Conservation (phyloP, 305 asterid species). For the Plantago coronopus region DNA sequence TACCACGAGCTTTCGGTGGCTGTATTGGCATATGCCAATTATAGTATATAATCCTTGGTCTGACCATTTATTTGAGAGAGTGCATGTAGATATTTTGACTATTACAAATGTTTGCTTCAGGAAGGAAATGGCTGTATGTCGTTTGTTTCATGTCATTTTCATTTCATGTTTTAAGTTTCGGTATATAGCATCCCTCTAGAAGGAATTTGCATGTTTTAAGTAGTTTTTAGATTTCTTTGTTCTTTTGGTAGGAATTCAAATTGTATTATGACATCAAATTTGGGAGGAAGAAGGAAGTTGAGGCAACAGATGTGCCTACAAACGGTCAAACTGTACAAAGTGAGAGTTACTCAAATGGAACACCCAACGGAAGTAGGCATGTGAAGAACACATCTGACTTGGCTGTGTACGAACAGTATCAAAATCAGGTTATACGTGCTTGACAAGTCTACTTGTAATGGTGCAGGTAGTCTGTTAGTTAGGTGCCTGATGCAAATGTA, state of each 20-base stretch:
- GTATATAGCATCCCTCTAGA: slow-evolving; percentile 16
- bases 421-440: slow-evolving; percentile 48
- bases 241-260: slow-evolving; percentile 72
- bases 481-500: slow-evolving; percentile 22
- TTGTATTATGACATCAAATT: slow-evolving; percentile 78
- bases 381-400: slow-evolving; percentile 53
- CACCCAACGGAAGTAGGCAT: slow-evolving; percentile 38
- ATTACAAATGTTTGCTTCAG: neutral
- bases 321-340: slow-evolving; percentile 30
- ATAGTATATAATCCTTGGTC: neutral
- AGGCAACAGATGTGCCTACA: slow-evolving; percentile 35
- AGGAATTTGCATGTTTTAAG: slow-evolving; percentile 29
- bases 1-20: neutral
- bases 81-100: neutral
- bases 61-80: neutral
- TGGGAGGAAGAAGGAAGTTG: slow-evolving; percentile 71
- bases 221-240: slow-evolving; percentile 27
- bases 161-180: slow-evolving; percentile 15
- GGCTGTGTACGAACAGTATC: slow-evolving; percentile 74
- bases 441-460: slow-evolving; percentile 5
- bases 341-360: slow-evolving; percentile 33
- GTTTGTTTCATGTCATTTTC: slow-evolving; percentile 3
- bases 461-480: slow-evolving; percentile 1
- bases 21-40: neutral
- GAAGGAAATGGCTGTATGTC: neutral